Conservation (phyloP, 345 rosid genomes). For the Lepidium sativum region DNA sequence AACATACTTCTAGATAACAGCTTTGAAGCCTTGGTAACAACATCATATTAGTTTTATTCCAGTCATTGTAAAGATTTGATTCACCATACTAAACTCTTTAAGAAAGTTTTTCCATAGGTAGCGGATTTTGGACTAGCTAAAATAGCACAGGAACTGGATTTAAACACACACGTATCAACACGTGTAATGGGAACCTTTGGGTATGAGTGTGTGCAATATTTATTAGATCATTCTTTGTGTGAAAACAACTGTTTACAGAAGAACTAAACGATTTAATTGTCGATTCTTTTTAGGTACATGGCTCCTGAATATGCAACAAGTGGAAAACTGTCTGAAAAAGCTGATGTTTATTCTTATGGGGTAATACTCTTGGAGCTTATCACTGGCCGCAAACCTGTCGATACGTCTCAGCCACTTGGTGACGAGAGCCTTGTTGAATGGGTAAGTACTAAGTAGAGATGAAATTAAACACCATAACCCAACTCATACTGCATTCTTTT, state of each 20-base stretch:
- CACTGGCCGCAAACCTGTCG: conserved; percentile 95
- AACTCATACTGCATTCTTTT: background rate
- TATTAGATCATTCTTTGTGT: background rate
- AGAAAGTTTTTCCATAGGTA: conserved; percentile 40
- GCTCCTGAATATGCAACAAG: conserved; percentile 98
- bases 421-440: conserved; percentile 99
- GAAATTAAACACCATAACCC: background rate
- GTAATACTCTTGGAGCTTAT: conserved; percentile 93
- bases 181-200: conserved; percentile 99
- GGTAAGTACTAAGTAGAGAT: conserved; percentile 34
- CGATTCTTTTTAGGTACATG: conserved; percentile 57
- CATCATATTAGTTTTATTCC: background rate
- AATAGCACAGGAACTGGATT: conserved; percentile 77
- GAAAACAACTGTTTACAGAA: background rate
- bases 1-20: conserved; percentile 83
- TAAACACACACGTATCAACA: conserved; percentile 83
- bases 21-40: conserved; percentile 82
- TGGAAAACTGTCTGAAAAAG: conserved; percentile 91
- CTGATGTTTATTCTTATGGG: conserved; percentile 93
- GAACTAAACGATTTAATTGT: background rate
- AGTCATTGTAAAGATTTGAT: background rate
- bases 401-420: conserved; percentile 82
- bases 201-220: conserved; percentile 28
- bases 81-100: background rate
- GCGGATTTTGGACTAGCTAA: conserved; percentile 96